Evolutionary conservation across 768 basidiomycete species (phyloP), one percentile per base, ranked within the genome.

Genomic region (Amanita polypyramis): DNA sequence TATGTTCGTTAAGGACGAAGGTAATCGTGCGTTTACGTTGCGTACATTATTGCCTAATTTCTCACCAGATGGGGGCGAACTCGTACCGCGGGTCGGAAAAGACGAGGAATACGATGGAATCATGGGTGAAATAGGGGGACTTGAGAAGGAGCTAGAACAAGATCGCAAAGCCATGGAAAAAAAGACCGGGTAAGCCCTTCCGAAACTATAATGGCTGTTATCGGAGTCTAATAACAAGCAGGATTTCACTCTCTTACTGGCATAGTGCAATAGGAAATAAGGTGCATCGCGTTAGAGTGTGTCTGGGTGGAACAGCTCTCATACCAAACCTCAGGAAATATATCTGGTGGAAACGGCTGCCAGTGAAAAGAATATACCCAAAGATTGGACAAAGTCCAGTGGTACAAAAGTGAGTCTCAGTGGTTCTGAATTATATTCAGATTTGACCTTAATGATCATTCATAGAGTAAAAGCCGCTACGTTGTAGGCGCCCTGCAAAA

Each of bases 31-130:
- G n/a, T 0, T 45, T 49, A 51, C 21, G 1, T 33, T 29, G 4
- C 9, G 17, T 21, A 12, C 29, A 41, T 25, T 35, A 17, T 34
- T 50, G 19, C 33, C 29, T 44, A 8, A 32, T 17, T 47, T 55
- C 29, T n/a, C 10, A 11, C 4, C 49, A 85, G 82, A 77, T 52
- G 64, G 63, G 43, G 77, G 81, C 56, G 80, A 85, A 53, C 73
- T 98, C 2, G 66, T 89, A 14, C 96, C 96, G 2, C 72, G 75
- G 45, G 71, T 77, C n/a, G 94, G 93, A 19, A 87, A 87, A 56
- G 91, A 97, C 55, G 79, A 83, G 20, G 80, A 71, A 35, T 97
- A 90, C 55, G 95, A 98, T 60, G 72, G 68, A 12, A 75, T 94
- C 35, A 76, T 79, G 62, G 65, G 69, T 23, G 85, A 86, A 56